Base-by-base conservation (phyloP, 148 eudicot species). In the Camellia sinensis region DNA sequence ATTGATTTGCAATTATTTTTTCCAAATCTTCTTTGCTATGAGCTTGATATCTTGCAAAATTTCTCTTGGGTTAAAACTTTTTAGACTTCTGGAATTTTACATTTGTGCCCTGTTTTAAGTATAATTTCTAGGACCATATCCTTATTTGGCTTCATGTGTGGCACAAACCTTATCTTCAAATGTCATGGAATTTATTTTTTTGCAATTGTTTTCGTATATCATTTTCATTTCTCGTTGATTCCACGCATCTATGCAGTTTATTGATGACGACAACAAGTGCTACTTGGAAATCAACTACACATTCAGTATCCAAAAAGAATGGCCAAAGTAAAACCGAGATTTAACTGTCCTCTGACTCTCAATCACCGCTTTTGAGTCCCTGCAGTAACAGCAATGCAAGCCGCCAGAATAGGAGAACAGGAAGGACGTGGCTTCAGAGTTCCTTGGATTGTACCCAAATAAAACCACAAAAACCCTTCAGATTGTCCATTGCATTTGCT, bases 231-330 rank as follows among this genome's bases (percentile, higher is more conserved):
- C 12, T 44, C 41, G 5, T 70, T 43, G 4, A 5, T 22, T 21
- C 0, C 41, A 3, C 2, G 2, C 56, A 1, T 67, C 13, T 29
- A 17, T 74, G 14, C 84, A 89, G 92, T 89, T 89, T 80, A 53
- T 89, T 66, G 92, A 89, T 13, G 92, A 89, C 56, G 92, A 89
- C 79, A 86, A 89, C 82, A 89, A 89, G 78, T 89, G 92, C 83
- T 85, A 87, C 87, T 69, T 89, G 90, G 92, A 89, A 79, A 86
- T 89, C 78, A 89, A 87, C 75, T 89, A 89, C 83, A 87, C 90
- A 18, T 89, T 89, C 45, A 84, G 84, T 75, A 89, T 89, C 79
- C 88, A 88, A 74, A 89, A 88, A 78, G 89, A 89, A 5, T 88
- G 92, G 92, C 82, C 87, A 66, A 10, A 72, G 11, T 80, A 29